These are phyloP conservation scores for Cutaneotrichosporon curvatum DNA, from an alignment of 1,284 basidiomycete genomes.

Conservation along the genomic window DNA sequence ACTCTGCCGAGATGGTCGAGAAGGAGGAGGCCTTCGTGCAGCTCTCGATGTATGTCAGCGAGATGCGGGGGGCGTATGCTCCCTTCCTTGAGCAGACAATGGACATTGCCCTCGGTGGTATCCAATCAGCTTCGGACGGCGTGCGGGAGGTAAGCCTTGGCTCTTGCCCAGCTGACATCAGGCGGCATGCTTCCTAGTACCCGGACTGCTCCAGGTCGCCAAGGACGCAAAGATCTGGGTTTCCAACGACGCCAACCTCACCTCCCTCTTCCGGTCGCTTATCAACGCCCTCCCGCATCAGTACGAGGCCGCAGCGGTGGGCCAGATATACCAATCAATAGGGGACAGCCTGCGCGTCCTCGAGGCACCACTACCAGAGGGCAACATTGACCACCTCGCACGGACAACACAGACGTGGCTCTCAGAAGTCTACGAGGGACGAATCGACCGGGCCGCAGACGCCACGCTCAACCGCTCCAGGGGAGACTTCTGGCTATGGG, in stretches of 20 bases:
- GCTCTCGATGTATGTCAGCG: conserved; percentile 67
- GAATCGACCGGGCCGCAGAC: conserved; percentile 10
- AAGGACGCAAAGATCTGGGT: conserved; percentile 56
- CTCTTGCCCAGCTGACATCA: neutral
- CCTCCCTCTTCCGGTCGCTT: conserved; percentile 61
- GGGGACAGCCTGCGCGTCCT: conserved; percentile 60
- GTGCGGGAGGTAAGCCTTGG: conserved; percentile 57
- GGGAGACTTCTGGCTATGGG: conserved; percentile 15
- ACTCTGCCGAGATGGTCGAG: conserved; percentile 70
- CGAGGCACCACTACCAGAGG: conserved; percentile 32
- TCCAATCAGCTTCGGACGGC: conserved; percentile 65
- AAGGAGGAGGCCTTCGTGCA: conserved; percentile 78
- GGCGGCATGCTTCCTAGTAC: conserved; percentile 51
- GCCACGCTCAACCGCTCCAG: neutral
- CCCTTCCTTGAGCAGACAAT: conserved; percentile 65
- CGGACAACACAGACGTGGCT: conserved; percentile 16
- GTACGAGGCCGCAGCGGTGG: conserved; percentile 62
- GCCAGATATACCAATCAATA: conserved; percentile 56
- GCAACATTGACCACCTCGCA: conserved; percentile 11
- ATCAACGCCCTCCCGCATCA: conserved; percentile 61
- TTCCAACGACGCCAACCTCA: conserved; percentile 62
- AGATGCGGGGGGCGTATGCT: conserved; percentile 60
- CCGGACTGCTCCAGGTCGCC: conserved; percentile 62
- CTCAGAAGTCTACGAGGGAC: conserved; percentile 5
- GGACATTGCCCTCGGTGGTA: conserved; percentile 61